These are phyloP conservation scores for Colletotrichum sp. DNA, from an alignment of 2,329 filamentous ascomycete species.

Conservation along the genomic window DNA sequence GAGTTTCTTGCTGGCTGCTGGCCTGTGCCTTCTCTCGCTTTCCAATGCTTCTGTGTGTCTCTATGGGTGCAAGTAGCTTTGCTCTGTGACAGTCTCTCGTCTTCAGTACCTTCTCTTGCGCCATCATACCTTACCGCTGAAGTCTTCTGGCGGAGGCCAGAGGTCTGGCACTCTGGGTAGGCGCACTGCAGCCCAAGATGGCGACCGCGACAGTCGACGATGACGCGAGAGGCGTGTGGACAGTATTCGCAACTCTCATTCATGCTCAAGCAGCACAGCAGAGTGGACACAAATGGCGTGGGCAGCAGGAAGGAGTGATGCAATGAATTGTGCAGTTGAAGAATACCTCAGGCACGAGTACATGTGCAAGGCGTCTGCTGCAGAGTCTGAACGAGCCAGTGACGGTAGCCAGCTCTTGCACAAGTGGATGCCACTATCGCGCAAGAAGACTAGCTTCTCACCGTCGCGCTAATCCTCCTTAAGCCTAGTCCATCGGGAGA, in stretches of 20 bases:
- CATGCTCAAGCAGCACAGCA: neutral
- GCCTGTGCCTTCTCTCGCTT: neutral
- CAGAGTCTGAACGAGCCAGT: constrained; percentile 4
- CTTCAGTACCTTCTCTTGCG: neutral
- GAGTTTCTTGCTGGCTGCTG: neutral
- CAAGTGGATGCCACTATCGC: neutral
- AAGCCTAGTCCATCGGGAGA: neutral
- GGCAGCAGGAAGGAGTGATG: constrained; percentile 3
- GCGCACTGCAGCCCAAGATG: neutral
- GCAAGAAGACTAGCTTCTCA: neutral
- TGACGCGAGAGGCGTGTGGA: neutral
- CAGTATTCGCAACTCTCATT: neutral
- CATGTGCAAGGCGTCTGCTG: neutral
- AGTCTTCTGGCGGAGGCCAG: neutral
- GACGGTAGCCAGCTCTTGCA: neutral
- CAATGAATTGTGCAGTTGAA: constrained; percentile 11
- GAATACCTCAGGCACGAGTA: constrained; percentile 18
- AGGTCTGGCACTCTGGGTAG: neutral
- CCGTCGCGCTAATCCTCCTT: neutral
- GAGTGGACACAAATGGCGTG: constrained; percentile 2
- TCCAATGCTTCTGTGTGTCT: neutral
- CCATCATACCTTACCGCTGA: neutral
- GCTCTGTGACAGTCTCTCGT: neutral
- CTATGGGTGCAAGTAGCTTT: neutral
- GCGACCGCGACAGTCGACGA: neutral